Conservation (phyloP, 2,329 filamentous ascomycete genomes). For the Scedosporium minutisporum region DNA sequence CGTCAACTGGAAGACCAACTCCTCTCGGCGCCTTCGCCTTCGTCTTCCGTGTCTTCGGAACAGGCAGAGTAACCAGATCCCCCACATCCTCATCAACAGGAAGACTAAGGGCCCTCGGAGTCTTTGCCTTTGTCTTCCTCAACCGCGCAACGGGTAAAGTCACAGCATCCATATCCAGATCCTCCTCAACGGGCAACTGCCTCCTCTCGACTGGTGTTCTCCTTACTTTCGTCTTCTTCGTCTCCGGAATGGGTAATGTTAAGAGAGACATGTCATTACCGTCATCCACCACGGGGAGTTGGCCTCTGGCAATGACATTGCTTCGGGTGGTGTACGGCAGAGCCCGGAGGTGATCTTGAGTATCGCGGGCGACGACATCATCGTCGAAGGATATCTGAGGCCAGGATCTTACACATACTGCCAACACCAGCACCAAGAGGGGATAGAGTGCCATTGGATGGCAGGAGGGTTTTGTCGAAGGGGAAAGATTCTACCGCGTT, state of each 20-base stretch:
- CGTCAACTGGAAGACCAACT: neutral
- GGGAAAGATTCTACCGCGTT: conserved; percentile 6
- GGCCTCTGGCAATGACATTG: neutral
- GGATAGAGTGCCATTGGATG: conserved; percentile 2
- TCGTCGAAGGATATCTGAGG: conserved; percentile 1
- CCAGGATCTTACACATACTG: conserved; percentile 3
- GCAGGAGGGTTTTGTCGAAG: conserved; percentile 5
- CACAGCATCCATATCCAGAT: conserved; percentile 5
- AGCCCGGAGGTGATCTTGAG: neutral
- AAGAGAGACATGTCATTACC: conserved; percentile 7
- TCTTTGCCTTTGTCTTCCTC: conserved; percentile 5
- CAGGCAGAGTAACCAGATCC: neutral
- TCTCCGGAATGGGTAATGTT: conserved; percentile 7
- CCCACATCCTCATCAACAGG: conserved; percentile 1
- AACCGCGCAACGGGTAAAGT: conserved; percentile 8
- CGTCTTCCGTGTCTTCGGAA: neutral
- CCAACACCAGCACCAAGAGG: conserved; percentile 5
- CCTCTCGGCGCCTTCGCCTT: neutral
- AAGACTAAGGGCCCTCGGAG: neutral
- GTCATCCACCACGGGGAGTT: conserved; percentile 3
- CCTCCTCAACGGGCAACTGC: conserved; percentile 4
- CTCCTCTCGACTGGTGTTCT: neutral
- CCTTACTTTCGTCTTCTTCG: neutral
- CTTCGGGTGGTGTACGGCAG: conserved; percentile 4
- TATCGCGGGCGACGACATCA: neutral